Evolutionary conservation across 495 filamentous ascomycete species (phyloP).

Genomic region (Xylaria scruposa): DNA sequence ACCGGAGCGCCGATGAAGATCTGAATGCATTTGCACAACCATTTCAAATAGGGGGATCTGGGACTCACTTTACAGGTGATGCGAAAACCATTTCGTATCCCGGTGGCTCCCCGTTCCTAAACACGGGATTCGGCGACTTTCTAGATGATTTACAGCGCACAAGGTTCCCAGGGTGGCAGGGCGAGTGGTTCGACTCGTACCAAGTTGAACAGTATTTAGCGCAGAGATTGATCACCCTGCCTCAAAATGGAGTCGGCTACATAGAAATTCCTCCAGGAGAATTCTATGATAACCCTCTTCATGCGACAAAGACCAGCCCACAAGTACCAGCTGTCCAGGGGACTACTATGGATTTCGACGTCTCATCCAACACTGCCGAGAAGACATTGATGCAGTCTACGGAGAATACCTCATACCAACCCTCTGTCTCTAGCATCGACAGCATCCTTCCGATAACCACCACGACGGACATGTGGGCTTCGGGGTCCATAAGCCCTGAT

Average conservation of each 20-base stretch:
- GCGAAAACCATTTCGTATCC: constrained; percentile 36
- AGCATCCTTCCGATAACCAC: constrained; percentile 10
- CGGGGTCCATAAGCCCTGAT: constrained; percentile 25
- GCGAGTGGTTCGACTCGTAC: constrained; percentile 75
- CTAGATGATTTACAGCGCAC: constrained; percentile 49
- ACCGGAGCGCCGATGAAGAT: constrained; percentile 49
- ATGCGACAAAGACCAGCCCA: constrained; percentile 17
- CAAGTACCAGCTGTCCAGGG: constrained; percentile 9
- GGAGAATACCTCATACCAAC: background rate
- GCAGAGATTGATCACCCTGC: constrained; percentile 63
- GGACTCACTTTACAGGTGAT: constrained; percentile 61
- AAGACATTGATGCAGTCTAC: constrained; percentile 2
- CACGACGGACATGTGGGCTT: constrained; percentile 26
- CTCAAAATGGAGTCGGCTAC: constrained; percentile 54
- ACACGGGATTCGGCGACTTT: constrained; percentile 49
- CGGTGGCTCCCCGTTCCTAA: constrained; percentile 41
- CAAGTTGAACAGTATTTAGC: constrained; percentile 75
- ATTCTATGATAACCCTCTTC: constrained; percentile 36
- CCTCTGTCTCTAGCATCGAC: constrained; percentile 20
- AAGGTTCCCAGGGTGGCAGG: constrained; percentile 59
- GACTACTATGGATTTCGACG: background rate
- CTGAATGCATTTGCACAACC: constrained; percentile 68
- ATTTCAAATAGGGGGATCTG: constrained; percentile 72
- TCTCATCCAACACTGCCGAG: background rate
- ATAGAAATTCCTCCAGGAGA: constrained; percentile 51